Percentiles rank a stretch among this genome's conserved stretches.
phyloP scores from a whole-genome alignment of 345 rosid species.

The Citrus cavaleriei region DNA sequence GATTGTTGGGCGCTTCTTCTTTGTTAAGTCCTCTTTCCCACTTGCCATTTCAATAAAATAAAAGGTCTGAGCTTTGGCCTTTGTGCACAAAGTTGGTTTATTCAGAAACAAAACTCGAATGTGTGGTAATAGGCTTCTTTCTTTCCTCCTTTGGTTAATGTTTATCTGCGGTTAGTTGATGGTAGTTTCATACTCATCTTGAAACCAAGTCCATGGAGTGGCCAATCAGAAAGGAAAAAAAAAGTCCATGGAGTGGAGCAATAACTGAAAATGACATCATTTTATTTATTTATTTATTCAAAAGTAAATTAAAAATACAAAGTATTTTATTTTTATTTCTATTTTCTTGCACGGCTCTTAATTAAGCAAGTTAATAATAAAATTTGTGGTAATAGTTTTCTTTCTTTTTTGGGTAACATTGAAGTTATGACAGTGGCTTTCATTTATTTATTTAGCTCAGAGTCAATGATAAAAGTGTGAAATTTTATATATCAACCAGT shows the following conservation, averaged over 20 bases:
- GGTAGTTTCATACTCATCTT: conserved; percentile 24
- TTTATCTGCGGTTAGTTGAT: not conserved
- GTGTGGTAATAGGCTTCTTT: not conserved
- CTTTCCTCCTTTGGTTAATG: not conserved
- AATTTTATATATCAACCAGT: too few species aligned
- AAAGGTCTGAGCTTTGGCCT: not conserved
- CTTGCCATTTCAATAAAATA: conserved; percentile 33
- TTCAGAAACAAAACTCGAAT: not conserved
- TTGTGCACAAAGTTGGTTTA: not conserved
- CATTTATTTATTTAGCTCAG: too few species aligned
- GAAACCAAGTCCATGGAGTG: conserved; percentile 21
- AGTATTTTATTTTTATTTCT: not conserved
- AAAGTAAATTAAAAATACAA: too few species aligned
- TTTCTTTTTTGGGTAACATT: too few species aligned
- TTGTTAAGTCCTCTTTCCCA: conserved; percentile 30
- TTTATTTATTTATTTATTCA: too few species aligned
- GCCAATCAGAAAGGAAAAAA: too few species aligned
- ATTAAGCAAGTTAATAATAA: too few species aligned
- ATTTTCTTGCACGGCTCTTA: not conserved
- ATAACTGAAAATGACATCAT: not conserved
- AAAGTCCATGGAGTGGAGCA: conserved; percentile 12
- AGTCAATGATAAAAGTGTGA: too few species aligned
- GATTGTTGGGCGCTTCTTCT: conserved; percentile 55
- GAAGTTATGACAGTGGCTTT: too few species aligned
- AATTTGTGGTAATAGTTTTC: too few species aligned